Percentiles rank a stretch among this genome's conserved stretches.
These are phyloP conservation scores for Musa beccarii DNA, from an alignment of 176 grass and related monocot genomes.

Conservation along the genomic window DNA sequence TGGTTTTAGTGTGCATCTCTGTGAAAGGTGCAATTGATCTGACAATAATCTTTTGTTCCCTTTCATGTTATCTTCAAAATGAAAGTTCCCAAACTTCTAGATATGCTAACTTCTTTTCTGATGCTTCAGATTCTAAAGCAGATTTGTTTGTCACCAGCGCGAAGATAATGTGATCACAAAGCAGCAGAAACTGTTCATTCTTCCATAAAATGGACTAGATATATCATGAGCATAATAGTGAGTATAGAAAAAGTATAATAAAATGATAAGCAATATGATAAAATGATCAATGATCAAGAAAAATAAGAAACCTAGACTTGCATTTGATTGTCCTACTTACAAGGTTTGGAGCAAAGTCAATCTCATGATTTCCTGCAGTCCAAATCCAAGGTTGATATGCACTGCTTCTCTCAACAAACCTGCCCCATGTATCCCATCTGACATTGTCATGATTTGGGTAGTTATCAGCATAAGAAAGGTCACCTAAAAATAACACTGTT, in stretches of 20 bases:
- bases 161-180: too few species aligned
- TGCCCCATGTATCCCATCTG: conserved; percentile 94
- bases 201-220: too few species aligned
- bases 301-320: neutral
- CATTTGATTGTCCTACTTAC: conserved; percentile 29
- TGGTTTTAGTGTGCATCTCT: too few species aligned
- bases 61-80: too few species aligned
- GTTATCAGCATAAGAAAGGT: conserved; percentile 82
- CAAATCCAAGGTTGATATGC: conserved; percentile 98
- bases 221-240: too few species aligned
- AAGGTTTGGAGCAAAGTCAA: conserved; percentile 74
- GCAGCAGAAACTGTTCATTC: too few species aligned
- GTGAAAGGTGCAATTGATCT: too few species aligned
- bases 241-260: neutral
- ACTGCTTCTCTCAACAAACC: conserved; percentile 71
- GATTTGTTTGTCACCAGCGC: too few species aligned
- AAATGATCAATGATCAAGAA: neutral
- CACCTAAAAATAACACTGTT: conserved; percentile 66
- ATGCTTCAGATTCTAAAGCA: too few species aligned
- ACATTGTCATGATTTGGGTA: conserved; percentile 72
- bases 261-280: neutral
- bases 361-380: conserved; percentile 88
- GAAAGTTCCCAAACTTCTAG: too few species aligned
- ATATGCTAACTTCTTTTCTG: too few species aligned
- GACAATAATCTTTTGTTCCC: too few species aligned